A percentile compares a stretch with the other conserved stretches of the same genome.
phyloP scores from a whole-genome alignment of 2,329 filamentous ascomycete species.

The Zymoseptoria brevis region DNA sequence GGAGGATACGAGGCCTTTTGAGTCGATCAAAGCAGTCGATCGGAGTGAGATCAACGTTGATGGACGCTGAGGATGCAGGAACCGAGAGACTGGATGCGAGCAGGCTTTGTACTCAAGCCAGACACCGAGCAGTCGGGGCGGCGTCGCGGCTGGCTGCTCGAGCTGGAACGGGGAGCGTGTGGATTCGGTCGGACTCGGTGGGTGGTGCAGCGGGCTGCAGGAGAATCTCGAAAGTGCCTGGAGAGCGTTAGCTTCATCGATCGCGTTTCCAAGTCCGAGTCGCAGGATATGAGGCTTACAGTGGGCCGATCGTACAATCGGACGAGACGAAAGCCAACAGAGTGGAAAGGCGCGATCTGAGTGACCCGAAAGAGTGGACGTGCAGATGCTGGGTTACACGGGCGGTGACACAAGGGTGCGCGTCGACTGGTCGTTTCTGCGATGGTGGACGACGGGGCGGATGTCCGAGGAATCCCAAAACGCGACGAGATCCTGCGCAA shows the following conservation, averaged over 20 bases:
- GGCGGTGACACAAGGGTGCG: conserved; percentile 24
- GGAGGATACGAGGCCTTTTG: conserved; percentile 11
- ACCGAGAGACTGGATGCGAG: conserved; percentile 26
- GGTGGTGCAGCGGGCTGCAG: conserved; percentile 39
- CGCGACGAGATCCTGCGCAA: not conserved
- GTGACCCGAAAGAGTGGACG: conserved; percentile 39
- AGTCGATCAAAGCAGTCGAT: not conserved
- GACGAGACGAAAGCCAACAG: conserved; percentile 31
- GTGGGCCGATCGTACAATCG: conserved; percentile 21
- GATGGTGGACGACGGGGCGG: conserved; percentile 28
- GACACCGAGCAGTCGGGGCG: conserved; percentile 22
- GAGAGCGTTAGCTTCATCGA: conserved; percentile 33
- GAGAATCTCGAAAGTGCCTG: conserved; percentile 37
- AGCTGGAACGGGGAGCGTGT: conserved; percentile 13
- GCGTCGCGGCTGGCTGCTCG: conserved; percentile 18
- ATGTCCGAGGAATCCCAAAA: conserved; percentile 26
- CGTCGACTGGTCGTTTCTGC: conserved; percentile 16
- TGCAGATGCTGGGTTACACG: conserved; percentile 41
- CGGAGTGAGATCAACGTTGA: conserved; percentile 13
- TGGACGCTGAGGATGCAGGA: conserved; percentile 22
- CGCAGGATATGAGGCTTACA: conserved; percentile 34
- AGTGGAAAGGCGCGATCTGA: conserved; percentile 30
- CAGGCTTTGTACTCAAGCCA: conserved; percentile 32
- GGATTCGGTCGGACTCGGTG: conserved; percentile 21
- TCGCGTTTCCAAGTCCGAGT: conserved; percentile 29